These are phyloP conservation scores for Cladosporium sp. DNA, from an alignment of 2,329 filamentous ascomycete genomes.

Conservation along the genomic window DNA sequence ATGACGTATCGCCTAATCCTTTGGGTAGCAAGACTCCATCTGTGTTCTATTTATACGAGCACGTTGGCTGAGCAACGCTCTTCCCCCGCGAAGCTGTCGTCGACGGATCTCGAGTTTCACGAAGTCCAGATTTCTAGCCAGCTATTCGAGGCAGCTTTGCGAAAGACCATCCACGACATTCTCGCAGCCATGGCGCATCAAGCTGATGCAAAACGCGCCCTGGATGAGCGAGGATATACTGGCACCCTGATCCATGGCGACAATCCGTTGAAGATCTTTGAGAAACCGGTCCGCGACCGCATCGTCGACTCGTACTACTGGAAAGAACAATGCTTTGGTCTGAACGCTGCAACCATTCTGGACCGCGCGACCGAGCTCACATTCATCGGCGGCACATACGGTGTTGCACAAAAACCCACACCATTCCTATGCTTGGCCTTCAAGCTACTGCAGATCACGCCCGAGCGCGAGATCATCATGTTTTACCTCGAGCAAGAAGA, in stretches of 20 bases:
- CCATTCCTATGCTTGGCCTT: conserved; percentile 93
- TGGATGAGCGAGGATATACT: conserved; percentile 83
- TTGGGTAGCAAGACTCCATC: background rate
- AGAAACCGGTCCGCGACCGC: conserved; percentile 91
- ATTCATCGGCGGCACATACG: conserved; percentile 85
- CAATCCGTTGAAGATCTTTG: conserved; percentile 92
- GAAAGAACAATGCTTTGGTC: conserved; percentile 96
- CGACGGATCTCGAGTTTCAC: too few species aligned
- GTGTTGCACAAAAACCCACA: conserved; percentile 76
- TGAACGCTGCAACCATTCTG: conserved; percentile 77
- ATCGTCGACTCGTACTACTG: conserved; percentile 96
- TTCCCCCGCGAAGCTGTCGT: conserved; percentile 2
- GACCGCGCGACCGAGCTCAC: conserved; percentile 82
- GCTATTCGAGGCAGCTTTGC: too few species aligned
- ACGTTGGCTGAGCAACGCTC: conserved; percentile 9
- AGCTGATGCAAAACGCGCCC: conserved; percentile 71
- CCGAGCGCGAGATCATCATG: conserved; percentile 69
- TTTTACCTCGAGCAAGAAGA: conserved; percentile 73
- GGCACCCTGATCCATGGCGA: conserved; percentile 78
- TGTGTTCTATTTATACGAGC: conserved; percentile 4
- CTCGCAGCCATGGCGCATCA: conserved; percentile 51
- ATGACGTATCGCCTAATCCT: conserved; percentile 3
- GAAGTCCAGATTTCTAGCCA: too few species aligned
- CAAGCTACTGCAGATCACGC: conserved; percentile 86
- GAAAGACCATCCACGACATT: conserved; percentile 32